Base-by-base conservation (phyloP, 306 rosid species). In the Fragaria ananassa region DNA sequence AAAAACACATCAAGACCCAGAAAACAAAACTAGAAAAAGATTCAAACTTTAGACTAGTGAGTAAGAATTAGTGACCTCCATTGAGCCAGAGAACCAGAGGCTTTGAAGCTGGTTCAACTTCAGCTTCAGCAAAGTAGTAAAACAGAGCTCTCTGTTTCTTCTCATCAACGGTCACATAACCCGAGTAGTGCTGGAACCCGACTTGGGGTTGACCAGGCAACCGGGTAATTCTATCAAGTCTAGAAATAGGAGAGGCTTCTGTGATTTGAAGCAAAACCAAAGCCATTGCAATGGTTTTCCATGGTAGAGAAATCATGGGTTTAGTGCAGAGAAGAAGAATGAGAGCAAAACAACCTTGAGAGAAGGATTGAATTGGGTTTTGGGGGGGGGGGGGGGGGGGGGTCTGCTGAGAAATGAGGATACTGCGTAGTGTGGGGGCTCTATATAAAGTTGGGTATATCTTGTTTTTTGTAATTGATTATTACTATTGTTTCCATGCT, bases 11-110 rank as follows among this genome's bases (percentile, higher is more conserved):
- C 14, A 44, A 74, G 3, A 51, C 75, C 75, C 63, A 71, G 62
- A 14, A 21, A 15, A 29, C n/a, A 10, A 67, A 17, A 45, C 4
- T 31, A 3, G 74, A 78, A 62, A 50, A 41, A 57, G 29, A 41
- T 4, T 0, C 5, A 76, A 77, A 76, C 23, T 34, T 51, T 19
- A 21, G 46, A 56, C 31, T 27, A 1, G 37, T 73, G 56, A 56
- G 71, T 31, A 71, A 15, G 15, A 6, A 27, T 0, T 21, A 39
- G 27, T 25, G 13, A 86, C 89, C 89, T 83, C 90, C 90, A 81
- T 83, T 86, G 67, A 87, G 86, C 98, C 98, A 93, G 60, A 93
- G 96, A 31, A 93, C 98, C 10, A 93, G 76, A n/a, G 98, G 98
- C 85, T 91, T 93, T 45, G 97, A 88, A 84, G 86, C 75, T 4